These are phyloP conservation scores for Ganoderma multipileum DNA, from an alignment of 1,284 basidiomycete species.

Conservation along the genomic window DNA sequence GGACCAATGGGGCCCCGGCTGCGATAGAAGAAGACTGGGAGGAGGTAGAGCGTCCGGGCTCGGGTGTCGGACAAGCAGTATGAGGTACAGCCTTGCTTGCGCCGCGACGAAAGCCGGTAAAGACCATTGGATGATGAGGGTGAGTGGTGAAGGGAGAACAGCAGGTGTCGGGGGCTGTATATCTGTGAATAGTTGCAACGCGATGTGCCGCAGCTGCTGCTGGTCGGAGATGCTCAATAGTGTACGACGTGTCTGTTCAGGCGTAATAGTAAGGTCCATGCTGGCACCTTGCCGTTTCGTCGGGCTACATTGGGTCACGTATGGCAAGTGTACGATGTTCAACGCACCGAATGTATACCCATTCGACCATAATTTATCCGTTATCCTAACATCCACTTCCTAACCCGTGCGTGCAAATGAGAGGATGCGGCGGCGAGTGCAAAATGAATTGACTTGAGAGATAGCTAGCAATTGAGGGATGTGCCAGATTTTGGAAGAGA, in stretches of 20 bases:
- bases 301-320: not conserved
- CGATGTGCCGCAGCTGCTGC: conserved; percentile 1
- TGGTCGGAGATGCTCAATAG: conserved; percentile 13
- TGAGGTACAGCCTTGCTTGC: conserved; percentile 5
- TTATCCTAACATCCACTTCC: not conserved
- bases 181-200: conserved; percentile 9
- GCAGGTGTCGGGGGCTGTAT: not conserved
- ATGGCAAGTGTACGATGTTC: not conserved
- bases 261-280: conserved; percentile 2
- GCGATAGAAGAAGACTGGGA: conserved; percentile 32
- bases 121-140: not conserved
- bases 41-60: conserved; percentile 27
- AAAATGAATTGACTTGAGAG: not conserved
- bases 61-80: conserved; percentile 16
- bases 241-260: conserved; percentile 13
- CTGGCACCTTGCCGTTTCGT: not conserved
- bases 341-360: not conserved
- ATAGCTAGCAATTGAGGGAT: not conserved
- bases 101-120: not conserved
- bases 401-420: not conserved
- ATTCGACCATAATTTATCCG: not conserved
- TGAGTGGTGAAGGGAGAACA: not conserved
- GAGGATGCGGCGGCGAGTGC: not conserved
- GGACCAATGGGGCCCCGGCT: not conserved
- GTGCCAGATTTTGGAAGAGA: not conserved